Evolutionary conservation across 1,284 basidiomycete species (phyloP).

Genomic region (Leccinum idahoense): DNA sequence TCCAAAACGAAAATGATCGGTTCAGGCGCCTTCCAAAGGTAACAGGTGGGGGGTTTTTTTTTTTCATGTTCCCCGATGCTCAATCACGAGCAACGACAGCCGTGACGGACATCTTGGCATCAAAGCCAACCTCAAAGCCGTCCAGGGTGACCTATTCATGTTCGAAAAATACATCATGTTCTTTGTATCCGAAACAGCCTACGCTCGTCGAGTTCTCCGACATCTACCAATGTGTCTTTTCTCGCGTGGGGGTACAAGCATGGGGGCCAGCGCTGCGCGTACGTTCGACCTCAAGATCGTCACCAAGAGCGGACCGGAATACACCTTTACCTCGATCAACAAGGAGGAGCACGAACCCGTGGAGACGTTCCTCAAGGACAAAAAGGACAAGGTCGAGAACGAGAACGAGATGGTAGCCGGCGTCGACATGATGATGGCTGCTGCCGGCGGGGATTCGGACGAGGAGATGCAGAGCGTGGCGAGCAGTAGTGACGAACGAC

Average conservation of each 20-base stretch:
- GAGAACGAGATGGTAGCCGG: conserved; percentile 97
- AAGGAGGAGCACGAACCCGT: conserved; percentile 93
- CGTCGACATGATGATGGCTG: conserved; percentile 69
- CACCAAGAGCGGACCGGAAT: conserved; percentile 76
- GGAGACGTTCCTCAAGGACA: conserved; percentile 81
- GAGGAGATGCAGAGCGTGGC: conserved; percentile 81
- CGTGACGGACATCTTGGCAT: conserved; percentile 76
- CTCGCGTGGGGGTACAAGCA: conserved; percentile 84
- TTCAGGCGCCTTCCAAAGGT: conserved; percentile 84
- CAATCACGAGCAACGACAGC: conserved; percentile 32
- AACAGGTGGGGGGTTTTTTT: conserved; percentile 7
- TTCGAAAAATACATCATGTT: conserved; percentile 84
- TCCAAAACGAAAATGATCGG: conserved; percentile 89
- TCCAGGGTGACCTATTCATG: conserved; percentile 96
- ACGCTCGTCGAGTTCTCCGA: conserved; percentile 89
- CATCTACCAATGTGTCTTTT: conserved; percentile 90
- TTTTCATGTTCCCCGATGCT: conserved; percentile 3
- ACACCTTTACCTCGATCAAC: conserved; percentile 89
- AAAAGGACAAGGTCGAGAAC: conserved; percentile 73
- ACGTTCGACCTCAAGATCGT: conserved; percentile 95
- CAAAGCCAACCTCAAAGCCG: conserved; percentile 97
- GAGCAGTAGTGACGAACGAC: conserved; percentile 63
- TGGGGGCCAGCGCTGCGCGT: conserved; percentile 77
- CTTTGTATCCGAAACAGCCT: conserved; percentile 49
- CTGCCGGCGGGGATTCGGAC: conserved; percentile 69